Conservation (phyloP, 2,329 filamentous ascomycete species). For the Sordariomycetes sp. region DNA sequence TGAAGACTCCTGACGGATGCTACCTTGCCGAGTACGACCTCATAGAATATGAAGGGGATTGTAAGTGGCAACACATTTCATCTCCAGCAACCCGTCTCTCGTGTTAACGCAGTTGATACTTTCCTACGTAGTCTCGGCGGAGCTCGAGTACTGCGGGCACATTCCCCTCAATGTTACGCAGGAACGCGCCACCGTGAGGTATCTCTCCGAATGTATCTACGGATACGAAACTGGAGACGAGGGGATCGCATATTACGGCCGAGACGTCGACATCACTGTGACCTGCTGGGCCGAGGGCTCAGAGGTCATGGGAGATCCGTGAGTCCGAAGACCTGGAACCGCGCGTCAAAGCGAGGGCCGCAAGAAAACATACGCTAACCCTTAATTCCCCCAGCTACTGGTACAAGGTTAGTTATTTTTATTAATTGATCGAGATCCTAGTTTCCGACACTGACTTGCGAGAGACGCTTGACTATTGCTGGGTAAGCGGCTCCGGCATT, state of each 20-base stretch:
- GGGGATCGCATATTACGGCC: neutral
- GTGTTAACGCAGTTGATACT: neutral
- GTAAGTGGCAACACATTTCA: neutral
- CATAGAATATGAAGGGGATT: slow-evolving; percentile 2
- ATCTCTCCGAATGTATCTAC: slow-evolving; percentile 3
- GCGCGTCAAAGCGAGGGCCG: neutral
- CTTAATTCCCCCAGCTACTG: neutral
- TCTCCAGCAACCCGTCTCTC: neutral
- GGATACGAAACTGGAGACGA: neutral
- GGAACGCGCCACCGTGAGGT: slow-evolving; percentile 1
- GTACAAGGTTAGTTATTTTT: neutral
- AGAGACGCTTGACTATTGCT: slow-evolving; percentile 2
- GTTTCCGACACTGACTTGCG: neutral
- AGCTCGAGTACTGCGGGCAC: slow-evolving; percentile 1
- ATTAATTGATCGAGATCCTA: neutral
- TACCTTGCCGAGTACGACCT: slow-evolving; percentile 4
- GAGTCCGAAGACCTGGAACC: neutral
- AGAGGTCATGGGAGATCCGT: neutral
- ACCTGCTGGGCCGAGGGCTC: slow-evolving; percentile 1
- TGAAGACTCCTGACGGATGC: slow-evolving; percentile 1
- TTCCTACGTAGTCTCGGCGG: neutral
- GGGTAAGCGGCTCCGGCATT: slow-evolving; percentile 1
- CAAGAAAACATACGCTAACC: neutral
- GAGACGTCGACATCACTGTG: slow-evolving; percentile 1
- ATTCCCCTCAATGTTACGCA: neutral